Conservation (phyloP, 257 asterid genomes). For the Lavandula angustifolia region DNA sequence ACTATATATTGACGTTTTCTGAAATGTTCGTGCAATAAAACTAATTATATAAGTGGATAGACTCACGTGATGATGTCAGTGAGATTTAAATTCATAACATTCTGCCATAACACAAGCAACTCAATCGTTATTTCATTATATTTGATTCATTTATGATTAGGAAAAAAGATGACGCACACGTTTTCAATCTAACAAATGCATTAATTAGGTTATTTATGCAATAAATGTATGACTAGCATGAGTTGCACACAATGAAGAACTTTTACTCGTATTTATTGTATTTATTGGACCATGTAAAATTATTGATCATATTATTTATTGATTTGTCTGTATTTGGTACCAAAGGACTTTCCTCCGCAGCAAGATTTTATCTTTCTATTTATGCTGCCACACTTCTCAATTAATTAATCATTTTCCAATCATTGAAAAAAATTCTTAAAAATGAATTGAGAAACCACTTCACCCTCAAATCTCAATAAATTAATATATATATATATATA, state of each 20-base stretch:
- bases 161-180: neutral
- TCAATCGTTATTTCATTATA: neutral
- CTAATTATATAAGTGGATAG: too few species aligned
- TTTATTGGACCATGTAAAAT: constrained; percentile 27
- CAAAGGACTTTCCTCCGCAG: neutral
- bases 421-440: neutral
- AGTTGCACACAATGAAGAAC: constrained; percentile 19
- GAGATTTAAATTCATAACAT: too few species aligned
- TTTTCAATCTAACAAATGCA: neutral
- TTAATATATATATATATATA: too few species aligned
- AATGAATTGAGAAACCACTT: too few species aligned
- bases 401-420: constrained; percentile 5
- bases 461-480: too few species aligned
- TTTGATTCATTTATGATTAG: neutral
- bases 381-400: too few species aligned
- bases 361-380: too few species aligned
- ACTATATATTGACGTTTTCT: too few species aligned
- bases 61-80: too few species aligned
- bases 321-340: constrained; percentile 39
- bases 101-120: too few species aligned
- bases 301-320: constrained; percentile 34
- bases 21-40: too few species aligned
- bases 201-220: constrained; percentile 1
- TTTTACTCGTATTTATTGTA: constrained; percentile 33
- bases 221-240: neutral